These are phyloP conservation scores for Pittosporum tobira DNA, from an alignment of 129 eudicot species.

Conservation along the genomic window DNA sequence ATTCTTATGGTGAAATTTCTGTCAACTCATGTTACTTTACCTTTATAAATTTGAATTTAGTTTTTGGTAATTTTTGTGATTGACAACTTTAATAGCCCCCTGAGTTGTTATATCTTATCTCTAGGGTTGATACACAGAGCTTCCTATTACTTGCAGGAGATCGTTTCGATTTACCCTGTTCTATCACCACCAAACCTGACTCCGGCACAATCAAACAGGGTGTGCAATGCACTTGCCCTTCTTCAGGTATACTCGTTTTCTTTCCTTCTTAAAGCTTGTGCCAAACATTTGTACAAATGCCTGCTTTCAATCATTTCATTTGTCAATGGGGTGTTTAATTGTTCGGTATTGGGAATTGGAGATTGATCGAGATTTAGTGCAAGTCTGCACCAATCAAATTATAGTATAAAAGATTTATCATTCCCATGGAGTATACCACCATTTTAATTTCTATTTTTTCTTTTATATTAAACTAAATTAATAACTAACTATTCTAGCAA, in stretches of 20 bases:
- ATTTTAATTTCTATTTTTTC: too few relatives aligned
- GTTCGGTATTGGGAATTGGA: too few relatives aligned
- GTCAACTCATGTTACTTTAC: neutral
- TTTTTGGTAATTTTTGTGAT: too few relatives aligned
- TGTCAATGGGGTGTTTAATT: too few relatives aligned
- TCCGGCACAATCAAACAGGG: conserved; percentile 78
- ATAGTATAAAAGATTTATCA: too few relatives aligned
- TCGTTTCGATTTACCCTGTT: conserved; percentile 73
- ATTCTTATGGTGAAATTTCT: neutral
- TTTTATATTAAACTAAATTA: too few relatives aligned
- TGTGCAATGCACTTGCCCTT: conserved; percentile 85
- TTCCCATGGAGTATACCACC: too few relatives aligned
- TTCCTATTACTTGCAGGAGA: conserved; percentile 48
- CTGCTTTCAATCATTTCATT: neutral
- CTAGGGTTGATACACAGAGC: conserved; percentile 2
- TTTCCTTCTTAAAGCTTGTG: neutral
- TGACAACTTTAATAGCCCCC: neutral
- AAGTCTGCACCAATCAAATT: too few relatives aligned
- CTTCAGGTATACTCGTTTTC: conserved; percentile 49
- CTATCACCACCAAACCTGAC: conserved; percentile 81
- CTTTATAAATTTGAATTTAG: too few relatives aligned
- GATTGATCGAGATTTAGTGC: too few relatives aligned
- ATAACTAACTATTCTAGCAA: too few relatives aligned
- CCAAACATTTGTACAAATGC: neutral
- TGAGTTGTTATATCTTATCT: neutral